Conservation (phyloP, 169 alveolate species). For the Plasmodium relictum region DNA sequence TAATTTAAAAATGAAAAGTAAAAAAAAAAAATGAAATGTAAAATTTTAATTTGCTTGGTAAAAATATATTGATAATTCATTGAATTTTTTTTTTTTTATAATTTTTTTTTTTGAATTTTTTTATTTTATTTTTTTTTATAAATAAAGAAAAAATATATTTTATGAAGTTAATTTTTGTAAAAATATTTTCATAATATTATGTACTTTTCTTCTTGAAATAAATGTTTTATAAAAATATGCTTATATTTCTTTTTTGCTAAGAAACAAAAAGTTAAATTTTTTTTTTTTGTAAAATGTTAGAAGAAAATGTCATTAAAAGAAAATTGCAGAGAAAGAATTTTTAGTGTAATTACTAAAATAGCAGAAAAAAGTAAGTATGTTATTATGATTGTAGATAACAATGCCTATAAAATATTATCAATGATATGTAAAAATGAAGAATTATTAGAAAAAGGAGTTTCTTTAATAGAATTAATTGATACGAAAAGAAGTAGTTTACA, state of each 20-base stretch:
- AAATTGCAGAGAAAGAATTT: slow-evolving; percentile 37
- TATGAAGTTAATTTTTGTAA: too few species aligned
- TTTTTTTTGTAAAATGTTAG: slow-evolving; percentile 6
- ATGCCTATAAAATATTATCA: slow-evolving; percentile 84
- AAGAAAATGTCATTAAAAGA: slow-evolving; percentile 52
- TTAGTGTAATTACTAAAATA: slow-evolving; percentile 83
- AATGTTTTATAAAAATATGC: too few species aligned
- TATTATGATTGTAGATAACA: slow-evolving; percentile 85
- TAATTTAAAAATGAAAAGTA: too few species aligned
- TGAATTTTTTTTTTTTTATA: too few species aligned
- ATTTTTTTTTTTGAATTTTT: too few species aligned
- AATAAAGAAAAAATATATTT: too few species aligned
- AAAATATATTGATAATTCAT: too few species aligned
- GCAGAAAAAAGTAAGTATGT: slow-evolving; percentile 79
- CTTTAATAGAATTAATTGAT: slow-evolving; percentile 84
- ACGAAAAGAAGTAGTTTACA: slow-evolving; percentile 83
- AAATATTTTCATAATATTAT: too few species aligned
- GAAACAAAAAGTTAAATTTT: neutral
- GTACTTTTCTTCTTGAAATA: too few species aligned
- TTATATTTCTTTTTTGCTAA: neutral
- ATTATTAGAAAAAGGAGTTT: slow-evolving; percentile 88
- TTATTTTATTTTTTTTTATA: too few species aligned
- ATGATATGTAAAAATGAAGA: slow-evolving; percentile 87
- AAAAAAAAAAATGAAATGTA: too few species aligned
- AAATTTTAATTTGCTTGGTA: too few species aligned